phyloP scores from a whole-genome alignment of 1,284 basidiomycete species.

The Marasmius sp. region DNA sequence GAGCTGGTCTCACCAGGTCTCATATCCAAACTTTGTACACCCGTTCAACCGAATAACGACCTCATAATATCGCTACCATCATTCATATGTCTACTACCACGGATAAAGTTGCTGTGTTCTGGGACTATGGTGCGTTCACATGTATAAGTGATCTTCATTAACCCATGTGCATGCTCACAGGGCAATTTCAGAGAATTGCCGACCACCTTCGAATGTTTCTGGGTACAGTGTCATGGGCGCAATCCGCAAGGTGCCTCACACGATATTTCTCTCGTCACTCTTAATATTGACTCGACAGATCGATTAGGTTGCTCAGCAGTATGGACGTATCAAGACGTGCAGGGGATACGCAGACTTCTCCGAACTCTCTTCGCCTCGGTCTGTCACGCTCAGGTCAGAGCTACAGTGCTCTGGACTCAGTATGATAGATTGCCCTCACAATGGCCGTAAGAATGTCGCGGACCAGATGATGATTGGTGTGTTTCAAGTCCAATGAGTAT shows the following conservation, averaged over 20 bases:
- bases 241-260: conserved; percentile 24
- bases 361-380: conserved; percentile 30
- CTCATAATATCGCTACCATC: conserved; percentile 6
- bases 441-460: conserved; percentile 52
- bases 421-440: conserved; percentile 57
- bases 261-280: too few relatives aligned
- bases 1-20: too few relatives aligned
- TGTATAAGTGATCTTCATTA: background rate
- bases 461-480: conserved; percentile 53
- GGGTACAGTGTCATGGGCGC: conserved; percentile 31
- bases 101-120: conserved; percentile 28
- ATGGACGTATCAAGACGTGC: conserved; percentile 34
- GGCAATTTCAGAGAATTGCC: conserved; percentile 47
- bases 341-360: conserved; percentile 44
- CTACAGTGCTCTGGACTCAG: conserved; percentile 62
- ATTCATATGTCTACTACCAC: conserved; percentile 10
- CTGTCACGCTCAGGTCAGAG: conserved; percentile 48
- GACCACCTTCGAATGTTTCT: conserved; percentile 35
- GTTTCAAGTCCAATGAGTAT: conserved; percentile 6
- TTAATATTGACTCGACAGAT: too few relatives aligned
- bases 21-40: background rate
- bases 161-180: background rate
- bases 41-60: background rate
- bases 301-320: conserved; percentile 22
- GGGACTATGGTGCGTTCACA: conserved; percentile 32